Evolutionary conservation across 495 filamentous ascomycete genomes (phyloP), one percentile per base, ranked within the genome.

Genomic region (Penicillium salamii): DNA sequence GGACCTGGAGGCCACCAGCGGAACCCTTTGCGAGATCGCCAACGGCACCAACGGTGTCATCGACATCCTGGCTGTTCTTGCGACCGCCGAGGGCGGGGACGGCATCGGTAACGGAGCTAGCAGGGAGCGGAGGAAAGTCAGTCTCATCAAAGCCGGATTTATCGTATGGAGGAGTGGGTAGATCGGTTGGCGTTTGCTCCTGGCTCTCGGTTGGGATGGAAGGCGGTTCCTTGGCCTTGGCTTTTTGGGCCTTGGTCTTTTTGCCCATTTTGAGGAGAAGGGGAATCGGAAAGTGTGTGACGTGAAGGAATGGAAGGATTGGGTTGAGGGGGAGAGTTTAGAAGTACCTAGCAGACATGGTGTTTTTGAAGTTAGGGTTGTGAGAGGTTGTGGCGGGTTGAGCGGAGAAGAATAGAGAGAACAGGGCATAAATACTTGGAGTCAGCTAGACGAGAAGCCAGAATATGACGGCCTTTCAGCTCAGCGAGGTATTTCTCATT

Each of bases 271-370:
- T 20, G 20, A 12, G 13, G 7, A 39, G 21, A 13, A 13, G 20
- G 20, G 11, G 13, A 11, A 21, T 23, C 24, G 37, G 3, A n/a
- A 15, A 24, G 19, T 2, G 19, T 23, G 13, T 24, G 9, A 40
- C 21, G 37, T 40, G 20, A 38, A 38, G 35, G 18, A 19, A 19
- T 34, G n/a, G 13, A n/a, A 34, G 32, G 4, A 34, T 9, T 19
- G 45, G 21, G 15, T 14, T 13, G 31, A 34, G 26, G 38, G 39
- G n/a, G 26, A 29, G 13, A 31, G 29, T 24, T 47, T 47, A 24
- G 17, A 36, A 15, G 33, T 54, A 54, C 52, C 52, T 54, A 46
- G 42, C 45, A 18, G 41, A 39, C 52, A 54, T 54, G 28, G 46
- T 54, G 39, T 35, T 37, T 20, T 26, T 18, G 7, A 43, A 26